Conservation (phyloP, 306 rosid genomes). For the Corylus americana region DNA sequence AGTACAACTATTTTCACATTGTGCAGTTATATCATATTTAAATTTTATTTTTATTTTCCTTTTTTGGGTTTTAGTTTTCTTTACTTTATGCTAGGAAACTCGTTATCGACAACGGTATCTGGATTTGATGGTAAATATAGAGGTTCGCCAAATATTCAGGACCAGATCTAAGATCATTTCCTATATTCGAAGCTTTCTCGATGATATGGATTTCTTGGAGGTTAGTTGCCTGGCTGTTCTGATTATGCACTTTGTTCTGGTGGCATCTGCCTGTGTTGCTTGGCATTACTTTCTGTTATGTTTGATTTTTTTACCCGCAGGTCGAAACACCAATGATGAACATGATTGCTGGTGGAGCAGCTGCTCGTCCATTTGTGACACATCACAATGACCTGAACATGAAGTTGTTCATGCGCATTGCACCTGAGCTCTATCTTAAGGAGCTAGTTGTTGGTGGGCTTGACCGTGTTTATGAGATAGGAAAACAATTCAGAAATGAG, state of each 20-base stretch:
- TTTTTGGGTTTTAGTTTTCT: not conserved
- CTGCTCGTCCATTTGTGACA: slow-evolving; percentile 91
- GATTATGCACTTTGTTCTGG: not conserved
- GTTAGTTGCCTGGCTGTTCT: slow-evolving; percentile 41
- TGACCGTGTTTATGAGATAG: slow-evolving; percentile 98
- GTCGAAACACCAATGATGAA: slow-evolving; percentile 99
- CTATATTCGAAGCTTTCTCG: slow-evolving; percentile 69
- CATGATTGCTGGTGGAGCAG: slow-evolving; percentile 97
- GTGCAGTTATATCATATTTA: not conserved
- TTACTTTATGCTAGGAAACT: slow-evolving; percentile 63
- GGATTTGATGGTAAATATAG: slow-evolving; percentile 83
- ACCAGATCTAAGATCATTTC: slow-evolving; percentile 65
- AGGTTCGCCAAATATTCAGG: slow-evolving; percentile 84
- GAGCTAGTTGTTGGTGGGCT: slow-evolving; percentile 92
- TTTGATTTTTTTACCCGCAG: slow-evolving; percentile 39
- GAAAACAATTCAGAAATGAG: slow-evolving; percentile 95
- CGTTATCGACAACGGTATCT: slow-evolving; percentile 84
- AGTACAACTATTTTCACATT: not conserved
- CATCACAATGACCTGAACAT: slow-evolving; percentile 90
- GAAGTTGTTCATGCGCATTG: slow-evolving; percentile 85
- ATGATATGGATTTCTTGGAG: slow-evolving; percentile 88
- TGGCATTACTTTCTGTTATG: slow-evolving; percentile 5
- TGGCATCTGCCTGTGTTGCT: not conserved
- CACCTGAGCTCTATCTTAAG: slow-evolving; percentile 94
- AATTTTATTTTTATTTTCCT: not conserved